These are phyloP conservation scores for Leishmania tarentolae DNA, from an alignment of 208 protist species.

Conservation along the genomic window DNA sequence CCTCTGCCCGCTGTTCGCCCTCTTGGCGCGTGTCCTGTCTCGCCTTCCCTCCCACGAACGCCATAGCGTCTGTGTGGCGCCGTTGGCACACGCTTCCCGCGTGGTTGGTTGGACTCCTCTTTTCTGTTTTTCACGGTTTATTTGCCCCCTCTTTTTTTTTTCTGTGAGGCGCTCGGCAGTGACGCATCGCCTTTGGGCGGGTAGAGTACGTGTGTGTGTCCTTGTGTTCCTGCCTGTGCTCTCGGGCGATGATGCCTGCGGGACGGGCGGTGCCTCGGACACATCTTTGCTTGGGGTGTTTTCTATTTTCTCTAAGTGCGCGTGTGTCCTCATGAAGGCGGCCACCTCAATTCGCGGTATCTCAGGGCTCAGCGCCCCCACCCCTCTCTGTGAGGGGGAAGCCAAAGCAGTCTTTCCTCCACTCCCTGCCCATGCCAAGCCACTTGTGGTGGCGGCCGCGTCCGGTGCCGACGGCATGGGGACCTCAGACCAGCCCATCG, in stretches of 20 bases:
- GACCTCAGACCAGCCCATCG: no score
- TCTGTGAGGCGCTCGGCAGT: not conserved
- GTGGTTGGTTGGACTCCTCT: not conserved
- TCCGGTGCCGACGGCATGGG: not conserved
- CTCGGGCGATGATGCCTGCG: not conserved
- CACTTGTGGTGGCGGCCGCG: not conserved
- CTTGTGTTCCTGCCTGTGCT: not conserved
- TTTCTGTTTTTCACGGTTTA: not conserved
- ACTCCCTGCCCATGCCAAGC: not conserved
- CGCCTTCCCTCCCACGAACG: not conserved
- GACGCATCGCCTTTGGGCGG: not conserved
- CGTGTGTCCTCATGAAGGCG: not conserved
- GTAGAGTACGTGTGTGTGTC: not conserved
- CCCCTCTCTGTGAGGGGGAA: not conserved
- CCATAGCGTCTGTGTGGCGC: not conserved
- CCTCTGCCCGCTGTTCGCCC: not conserved
- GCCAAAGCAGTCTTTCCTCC: not conserved
- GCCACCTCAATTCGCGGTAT: not conserved
- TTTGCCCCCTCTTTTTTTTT: not conserved
- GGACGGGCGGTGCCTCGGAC: not conserved
- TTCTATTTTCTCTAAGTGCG: conserved; percentile 5
- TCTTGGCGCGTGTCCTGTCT: not conserved
- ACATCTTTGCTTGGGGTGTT: not conserved
- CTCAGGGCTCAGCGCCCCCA: not conserved
- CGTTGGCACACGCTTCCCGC: not conserved